Base-by-base conservation (phyloP, 2,329 filamentous ascomycete species). In the Epichloe amarillans region DNA sequence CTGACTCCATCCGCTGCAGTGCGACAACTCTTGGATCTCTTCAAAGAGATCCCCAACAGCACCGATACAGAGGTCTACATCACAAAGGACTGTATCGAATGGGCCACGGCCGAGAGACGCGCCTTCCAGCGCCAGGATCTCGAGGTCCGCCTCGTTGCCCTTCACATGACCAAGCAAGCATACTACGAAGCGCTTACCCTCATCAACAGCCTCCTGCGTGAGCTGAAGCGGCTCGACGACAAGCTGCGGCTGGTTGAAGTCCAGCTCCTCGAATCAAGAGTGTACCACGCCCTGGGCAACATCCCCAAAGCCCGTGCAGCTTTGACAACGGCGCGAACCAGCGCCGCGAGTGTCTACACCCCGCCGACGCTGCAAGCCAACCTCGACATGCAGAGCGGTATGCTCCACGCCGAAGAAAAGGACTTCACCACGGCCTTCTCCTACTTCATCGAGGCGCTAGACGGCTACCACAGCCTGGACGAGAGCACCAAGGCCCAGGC, bases 21-120 rank as follows among this genome's bases (percentile, higher is more conserved):
- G 60, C 91, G 93, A 61, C 89, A 96, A 72, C 82, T 98, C 26
- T 86, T 98, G 67, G 93, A 98, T 69, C 83, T 96, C 67, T 93
- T 97, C 76, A 82, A 86, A 62, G 80, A 86, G 63, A 96, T 97
- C 61, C 93, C 94, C 62, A 86, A 96, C 71, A 93, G 88, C 61
- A 86, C 86, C 74, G 93, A 98, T 67, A 87, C 84, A 65, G 93
- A 98, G 73, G 89, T 95, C 67, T 74, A 83, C 67, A 88, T 96
- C 62, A 98, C 93, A 64, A 95, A 95, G 72, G 95, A 93, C 71
- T 97, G 89, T 74, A 98, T 98, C 82, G 91, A 97, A 73, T 98
- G 93, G 93, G 93, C 93, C 46, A 88, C 91, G 50, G 86, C 88
- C 49, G 89, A 97, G 74, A 86, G 90, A 61, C 86, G 93, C 64